A percentile compares a stretch with the other conserved stretches of the same genome.
Conservation (phyloP, 2,329 filamentous ascomycete species). For the Dothideomycetes sp. region DNA sequence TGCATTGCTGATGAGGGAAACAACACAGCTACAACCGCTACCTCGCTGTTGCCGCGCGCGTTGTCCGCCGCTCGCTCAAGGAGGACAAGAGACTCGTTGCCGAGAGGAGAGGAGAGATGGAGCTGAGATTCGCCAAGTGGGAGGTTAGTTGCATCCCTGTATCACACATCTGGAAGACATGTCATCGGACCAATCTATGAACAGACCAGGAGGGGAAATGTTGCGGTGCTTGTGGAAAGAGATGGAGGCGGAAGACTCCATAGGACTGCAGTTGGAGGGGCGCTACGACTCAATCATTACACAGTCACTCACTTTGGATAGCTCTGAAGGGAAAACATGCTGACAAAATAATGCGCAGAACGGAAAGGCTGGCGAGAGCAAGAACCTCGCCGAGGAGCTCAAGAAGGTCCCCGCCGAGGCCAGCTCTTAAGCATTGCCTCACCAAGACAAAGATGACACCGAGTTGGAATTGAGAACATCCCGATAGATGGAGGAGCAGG, state of each 20-base stretch:
- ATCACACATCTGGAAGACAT: no score
- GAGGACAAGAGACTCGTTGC: constrained; percentile 80
- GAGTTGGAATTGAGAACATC: no score
- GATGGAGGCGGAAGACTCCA: no score
- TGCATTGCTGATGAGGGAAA: not conserved
- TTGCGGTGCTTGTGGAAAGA: no score
- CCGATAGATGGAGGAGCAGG: no score
- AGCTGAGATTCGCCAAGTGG: constrained; percentile 90
- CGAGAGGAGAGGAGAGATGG: constrained; percentile 82
- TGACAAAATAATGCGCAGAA: constrained; percentile 45
- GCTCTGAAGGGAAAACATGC: not conserved
- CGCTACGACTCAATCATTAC: no score
- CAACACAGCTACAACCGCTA: constrained; percentile 93
- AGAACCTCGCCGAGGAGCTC: constrained; percentile 54
- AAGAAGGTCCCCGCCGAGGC: constrained; percentile 18
- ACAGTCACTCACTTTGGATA: no score
- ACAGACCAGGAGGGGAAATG: no score
- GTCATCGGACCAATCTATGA: no score
- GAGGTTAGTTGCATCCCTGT: constrained; percentile 53
- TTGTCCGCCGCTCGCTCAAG: constrained; percentile 93
- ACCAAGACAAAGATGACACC: no score
- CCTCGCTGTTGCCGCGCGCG: constrained; percentile 86
- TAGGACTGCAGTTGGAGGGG: no score
- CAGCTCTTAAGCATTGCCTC: no score
- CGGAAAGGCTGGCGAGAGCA: constrained; percentile 86